Evolutionary conservation across 805 yeast species (phyloP), one percentile per base, ranked within the genome.

Genomic region (Hagleromyces aurorensis): DNA sequence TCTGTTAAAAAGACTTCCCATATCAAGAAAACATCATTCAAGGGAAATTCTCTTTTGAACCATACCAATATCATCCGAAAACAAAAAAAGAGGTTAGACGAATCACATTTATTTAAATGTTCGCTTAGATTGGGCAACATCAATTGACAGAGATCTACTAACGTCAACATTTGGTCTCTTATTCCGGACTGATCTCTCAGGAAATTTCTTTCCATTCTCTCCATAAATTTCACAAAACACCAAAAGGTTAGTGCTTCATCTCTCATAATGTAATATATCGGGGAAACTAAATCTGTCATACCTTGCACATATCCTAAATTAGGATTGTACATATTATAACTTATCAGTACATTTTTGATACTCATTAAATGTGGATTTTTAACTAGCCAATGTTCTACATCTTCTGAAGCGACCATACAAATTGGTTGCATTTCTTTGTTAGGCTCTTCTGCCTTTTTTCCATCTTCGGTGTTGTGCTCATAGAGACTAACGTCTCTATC

Each of bases 261-360:
- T 41, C 69, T 68, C 6, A 66, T 39, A 7, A 65, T 58, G 30
- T 68, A 72, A 52, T 85, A 91, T 3, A 91, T 57, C 1, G 96
- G 96, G 0, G 96, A 80, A 20, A 91, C 61, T 29, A 91, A 62
- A 55, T 91, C 99, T 7, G 91, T 75, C 99, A 91, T 91, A 2
- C 99, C 99, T 60, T 91, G 99, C 12, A 91, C 95, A 49, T 91
- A 91, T 1, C 98, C 98, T 43, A 91, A 59, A 43, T 85, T 79
- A 25, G 63, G 65, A 54, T 91, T 87, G 52, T 77, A 69, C 55
- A 82, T 86, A 53, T 91, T 89, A 48, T 80, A 89, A 1, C 96
- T 83, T 33, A 86, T 66, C 21, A 91, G 64, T 37, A 91, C 80
- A 44, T 81, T 86, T 43, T 84, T 70, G 61, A 91, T 59, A 29